Evolutionary conservation across 441 rosid species (phyloP).

Genomic region (Arabidopsis lyrata): DNA sequence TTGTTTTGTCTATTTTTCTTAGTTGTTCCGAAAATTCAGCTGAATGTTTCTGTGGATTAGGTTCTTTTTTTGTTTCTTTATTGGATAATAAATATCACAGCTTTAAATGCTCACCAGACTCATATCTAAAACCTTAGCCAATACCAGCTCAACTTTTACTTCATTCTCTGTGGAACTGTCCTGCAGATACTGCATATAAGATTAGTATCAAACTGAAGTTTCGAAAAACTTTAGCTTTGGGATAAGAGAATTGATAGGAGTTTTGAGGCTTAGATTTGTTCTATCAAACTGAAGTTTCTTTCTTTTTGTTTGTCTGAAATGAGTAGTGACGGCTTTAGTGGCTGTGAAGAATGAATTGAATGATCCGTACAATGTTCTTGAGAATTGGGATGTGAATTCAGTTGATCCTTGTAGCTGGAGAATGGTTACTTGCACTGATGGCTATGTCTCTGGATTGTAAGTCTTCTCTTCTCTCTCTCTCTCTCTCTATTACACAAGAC

Average conservation of each 20-base stretch:
- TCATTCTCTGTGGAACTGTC: conserved; percentile 18
- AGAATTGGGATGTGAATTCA: conserved; percentile 89
- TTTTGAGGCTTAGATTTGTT: conserved; percentile 1
- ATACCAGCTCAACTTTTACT: conserved; percentile 25
- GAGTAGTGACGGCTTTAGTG: conserved; percentile 87
- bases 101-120: conserved; percentile 42
- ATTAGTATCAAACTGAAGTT: conserved; percentile 23
- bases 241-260: not conserved
- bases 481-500: not conserved
- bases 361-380: conserved; percentile 88
- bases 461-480: conserved; percentile 36
- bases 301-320: conserved; percentile 30
- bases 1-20: conserved; percentile 6
- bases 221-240: not conserved
- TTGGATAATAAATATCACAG: conserved; percentile 37
- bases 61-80: conserved; percentile 27
- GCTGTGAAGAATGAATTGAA: conserved; percentile 74
- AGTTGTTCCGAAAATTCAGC: conserved; percentile 17
- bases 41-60: conserved; percentile 32
- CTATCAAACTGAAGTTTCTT: conserved; percentile 17
- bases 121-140: conserved; percentile 15
- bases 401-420: conserved; percentile 99
- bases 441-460: conserved; percentile 86
- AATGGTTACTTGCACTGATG: conserved; percentile 90
- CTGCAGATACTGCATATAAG: conserved; percentile 1